These are phyloP conservation scores for Starmerella vaccinii DNA, from an alignment of 805 yeast genomes.

Conservation along the genomic window DNA sequence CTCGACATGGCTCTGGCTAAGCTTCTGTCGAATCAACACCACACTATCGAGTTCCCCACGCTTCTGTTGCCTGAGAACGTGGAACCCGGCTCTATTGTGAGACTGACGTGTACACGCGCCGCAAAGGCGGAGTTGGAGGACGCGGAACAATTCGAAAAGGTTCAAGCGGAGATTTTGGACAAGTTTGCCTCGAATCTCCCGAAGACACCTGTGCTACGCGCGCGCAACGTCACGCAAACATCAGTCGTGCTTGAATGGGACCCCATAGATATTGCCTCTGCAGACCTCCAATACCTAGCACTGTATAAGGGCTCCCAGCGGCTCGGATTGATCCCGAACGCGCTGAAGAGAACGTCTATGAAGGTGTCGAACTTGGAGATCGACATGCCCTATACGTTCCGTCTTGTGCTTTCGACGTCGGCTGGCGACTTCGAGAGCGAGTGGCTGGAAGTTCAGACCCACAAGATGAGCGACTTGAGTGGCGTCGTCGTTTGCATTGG, in stretches of 20 bases:
- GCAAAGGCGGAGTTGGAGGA: conserved; percentile 53
- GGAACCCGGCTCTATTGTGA: conserved; percentile 83
- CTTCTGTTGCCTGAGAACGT: conserved; percentile 82
- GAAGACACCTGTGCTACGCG: conserved; percentile 52
- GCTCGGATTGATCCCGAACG: conserved; percentile 75
- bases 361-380: conserved; percentile 86
- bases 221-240: conserved; percentile 81
- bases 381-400: conserved; percentile 71
- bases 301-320: conserved; percentile 60
- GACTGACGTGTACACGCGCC: conserved; percentile 74
- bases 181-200: conserved; percentile 70
- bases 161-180: conserved; percentile 64
- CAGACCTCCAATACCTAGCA: conserved; percentile 63
- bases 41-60: conserved; percentile 93
- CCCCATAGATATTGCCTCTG: conserved; percentile 67
- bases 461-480: conserved; percentile 87
- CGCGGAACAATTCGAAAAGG: conserved; percentile 43
- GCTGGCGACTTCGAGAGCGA: conserved; percentile 79
- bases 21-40: conserved; percentile 81
- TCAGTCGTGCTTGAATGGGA: conserved; percentile 95
- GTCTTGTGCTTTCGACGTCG: conserved; percentile 70
- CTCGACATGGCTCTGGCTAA: conserved; percentile 90
- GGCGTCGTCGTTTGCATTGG: conserved; percentile 92
- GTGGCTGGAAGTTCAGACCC: conserved; percentile 62
- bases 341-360: conserved; percentile 64